Conservation (phyloP, 768 basidiomycete species). For the Suillus fuscotomentosus region DNA sequence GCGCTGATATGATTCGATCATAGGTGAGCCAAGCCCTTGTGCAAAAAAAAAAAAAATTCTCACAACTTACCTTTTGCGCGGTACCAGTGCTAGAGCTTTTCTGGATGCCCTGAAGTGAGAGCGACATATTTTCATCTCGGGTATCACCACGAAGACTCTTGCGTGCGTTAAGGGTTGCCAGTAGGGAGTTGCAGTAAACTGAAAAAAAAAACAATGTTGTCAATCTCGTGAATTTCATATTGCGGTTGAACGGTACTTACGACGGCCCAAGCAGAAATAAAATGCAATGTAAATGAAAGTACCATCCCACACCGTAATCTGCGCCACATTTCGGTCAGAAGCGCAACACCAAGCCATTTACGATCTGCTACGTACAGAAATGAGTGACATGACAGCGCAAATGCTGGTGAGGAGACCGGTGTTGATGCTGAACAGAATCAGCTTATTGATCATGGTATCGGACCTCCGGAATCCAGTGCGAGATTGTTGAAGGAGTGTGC, state of each 20-base stretch:
- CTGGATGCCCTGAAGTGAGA: slow-evolving; percentile 27
- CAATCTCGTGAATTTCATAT: neutral
- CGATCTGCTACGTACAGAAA: slow-evolving; percentile 36
- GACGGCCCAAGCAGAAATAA: slow-evolving; percentile 57
- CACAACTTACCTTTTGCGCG: slow-evolving; percentile 12
- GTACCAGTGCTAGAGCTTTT: slow-evolving; percentile 17
- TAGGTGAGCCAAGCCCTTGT: neutral
- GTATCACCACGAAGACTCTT: slow-evolving; percentile 38
- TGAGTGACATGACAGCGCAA: slow-evolving; percentile 54
- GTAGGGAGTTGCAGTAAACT: slow-evolving; percentile 64
- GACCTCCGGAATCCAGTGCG: slow-evolving; percentile 56
- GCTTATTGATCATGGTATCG: slow-evolving; percentile 49
- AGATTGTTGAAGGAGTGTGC: slow-evolving; percentile 42
- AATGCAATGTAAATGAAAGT: slow-evolving; percentile 59
- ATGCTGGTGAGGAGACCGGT: slow-evolving; percentile 38
- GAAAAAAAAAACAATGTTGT: neutral
- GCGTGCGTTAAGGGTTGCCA: slow-evolving; percentile 58
- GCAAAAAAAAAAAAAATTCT: no score
- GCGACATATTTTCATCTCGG: slow-evolving; percentile 10
- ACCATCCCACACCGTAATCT: slow-evolving; percentile 47
- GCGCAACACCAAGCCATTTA: neutral
- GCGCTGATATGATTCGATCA: slow-evolving; percentile 7
- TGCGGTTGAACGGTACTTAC: slow-evolving; percentile 34
- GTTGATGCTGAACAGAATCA: slow-evolving; percentile 57
- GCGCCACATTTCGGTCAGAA: neutral